A percentile compares a stretch with the other conserved stretches of the same genome.
phyloP scores from a whole-genome alignment of 2,329 filamentous ascomycete genomes.

The Trichoderma harzianum region DNA sequence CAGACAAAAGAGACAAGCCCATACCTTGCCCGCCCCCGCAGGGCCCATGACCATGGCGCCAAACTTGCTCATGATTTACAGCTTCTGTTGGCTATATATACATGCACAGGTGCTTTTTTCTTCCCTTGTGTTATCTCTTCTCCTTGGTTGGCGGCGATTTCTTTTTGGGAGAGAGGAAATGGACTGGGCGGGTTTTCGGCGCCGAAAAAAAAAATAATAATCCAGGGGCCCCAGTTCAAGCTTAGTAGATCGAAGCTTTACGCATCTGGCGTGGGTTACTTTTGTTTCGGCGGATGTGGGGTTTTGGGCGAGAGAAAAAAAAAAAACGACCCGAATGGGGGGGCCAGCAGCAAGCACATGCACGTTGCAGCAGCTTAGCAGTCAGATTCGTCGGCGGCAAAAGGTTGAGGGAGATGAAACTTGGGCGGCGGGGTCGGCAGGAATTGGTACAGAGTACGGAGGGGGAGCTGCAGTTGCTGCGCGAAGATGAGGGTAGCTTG shows the following conservation, averaged over 20 bases:
- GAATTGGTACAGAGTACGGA: background rate
- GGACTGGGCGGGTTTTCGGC: background rate
- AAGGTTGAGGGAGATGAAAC: background rate
- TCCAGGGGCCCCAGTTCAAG: background rate
- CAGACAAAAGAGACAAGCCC: conserved; percentile 22
- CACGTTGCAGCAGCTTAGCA: conserved; percentile 1
- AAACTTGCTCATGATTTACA: conserved; percentile 76
- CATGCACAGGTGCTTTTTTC: background rate
- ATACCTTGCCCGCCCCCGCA: conserved; percentile 86
- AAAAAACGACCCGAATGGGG: background rate
- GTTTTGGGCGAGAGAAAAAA: background rate
- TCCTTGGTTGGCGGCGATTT: background rate
- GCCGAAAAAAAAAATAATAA: background rate
- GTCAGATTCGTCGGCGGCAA: conserved; percentile 1
- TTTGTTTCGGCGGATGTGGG: background rate
- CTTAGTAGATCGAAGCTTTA: background rate
- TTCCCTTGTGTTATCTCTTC: background rate
- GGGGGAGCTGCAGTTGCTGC: background rate
- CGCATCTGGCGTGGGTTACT: background rate
- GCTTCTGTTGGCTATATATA: background rate
- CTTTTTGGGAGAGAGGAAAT: background rate
- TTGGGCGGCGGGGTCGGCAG: background rate
- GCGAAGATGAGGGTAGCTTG: background rate
- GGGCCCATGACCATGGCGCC: conserved; percentile 95
- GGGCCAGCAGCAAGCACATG: background rate